These are phyloP conservation scores for Coemansia sp. DNA, from an alignment of 192 early-diverging fungal species.

Conservation along the genomic window DNA sequence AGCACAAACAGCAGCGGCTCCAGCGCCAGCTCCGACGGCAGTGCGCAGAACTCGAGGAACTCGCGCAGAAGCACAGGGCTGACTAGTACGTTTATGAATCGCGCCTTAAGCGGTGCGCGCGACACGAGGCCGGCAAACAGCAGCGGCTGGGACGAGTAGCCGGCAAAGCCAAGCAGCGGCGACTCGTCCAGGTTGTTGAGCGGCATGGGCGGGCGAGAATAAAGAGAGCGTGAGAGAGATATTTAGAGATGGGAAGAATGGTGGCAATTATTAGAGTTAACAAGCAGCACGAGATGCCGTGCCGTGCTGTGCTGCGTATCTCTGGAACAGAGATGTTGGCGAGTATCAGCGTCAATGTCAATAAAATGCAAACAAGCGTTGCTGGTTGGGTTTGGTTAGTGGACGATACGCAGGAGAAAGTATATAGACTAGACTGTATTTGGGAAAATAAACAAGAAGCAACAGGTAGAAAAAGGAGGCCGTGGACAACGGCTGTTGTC, in stretches of 20 bases:
- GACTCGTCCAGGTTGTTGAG: constrained; percentile 15
- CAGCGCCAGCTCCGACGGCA: constrained; percentile 69
- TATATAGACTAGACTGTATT: neutral
- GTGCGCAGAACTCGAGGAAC: constrained; percentile 51
- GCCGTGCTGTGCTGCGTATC: too few relatives aligned
- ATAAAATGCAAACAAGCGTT: too few relatives aligned
- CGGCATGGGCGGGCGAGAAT: neutral
- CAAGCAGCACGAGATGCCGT: too few relatives aligned
- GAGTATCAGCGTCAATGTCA: neutral
- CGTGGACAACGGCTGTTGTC: too few relatives aligned
- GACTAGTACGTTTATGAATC: constrained; percentile 53
- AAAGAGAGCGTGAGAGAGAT: too few relatives aligned
- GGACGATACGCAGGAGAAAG: neutral
- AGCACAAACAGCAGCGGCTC: constrained; percentile 83
- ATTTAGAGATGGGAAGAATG: too few relatives aligned
- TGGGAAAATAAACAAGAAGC: neutral
- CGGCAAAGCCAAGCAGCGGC: constrained; percentile 16
- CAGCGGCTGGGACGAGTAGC: neutral
- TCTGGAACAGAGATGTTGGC: neutral
- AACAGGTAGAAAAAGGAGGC: neutral
- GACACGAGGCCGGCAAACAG: constrained; percentile 19
- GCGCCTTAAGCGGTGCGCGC: constrained; percentile 46
- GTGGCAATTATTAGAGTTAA: too few relatives aligned
- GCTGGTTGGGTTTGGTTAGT: too few relatives aligned
- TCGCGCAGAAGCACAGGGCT: constrained; percentile 27